Base-by-base conservation (phyloP, 1,284 basidiomycete species). In the Sporisorium graminicola region DNA sequence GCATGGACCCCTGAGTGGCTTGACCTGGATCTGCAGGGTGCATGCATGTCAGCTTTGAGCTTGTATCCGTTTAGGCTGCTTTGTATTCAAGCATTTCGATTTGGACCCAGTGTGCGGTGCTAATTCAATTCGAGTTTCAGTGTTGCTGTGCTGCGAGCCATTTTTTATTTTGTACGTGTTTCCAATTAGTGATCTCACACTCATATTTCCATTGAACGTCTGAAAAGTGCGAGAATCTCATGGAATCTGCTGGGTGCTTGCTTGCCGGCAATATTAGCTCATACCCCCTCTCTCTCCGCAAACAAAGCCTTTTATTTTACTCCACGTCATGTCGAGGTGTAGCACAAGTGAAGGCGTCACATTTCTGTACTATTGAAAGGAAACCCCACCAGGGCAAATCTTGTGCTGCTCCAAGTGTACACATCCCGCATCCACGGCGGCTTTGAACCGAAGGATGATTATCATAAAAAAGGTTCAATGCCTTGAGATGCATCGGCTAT, bases 201-300 rank as follows among this genome's bases (percentile, higher is more conserved):
- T 52, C 14, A 0, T 26, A 24, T 53, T n/a, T n/a, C n/a, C 22
- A 18, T 18, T 42, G 7, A 1, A 9, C 12, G n/a, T 5, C 7
- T 13, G 22, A 46, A 60, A 12, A 40, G 18, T 71, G 68, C 62
- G 54, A 71, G 68, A 71, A 71, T 47, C 35, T 62, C 56, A 59
- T 71, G 58, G 68, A 71, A 71, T 20, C 7, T n/a, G 26, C 13
- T 12, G 24, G 27, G n/a, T n/a, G n/a, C n/a, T n/a, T n/a, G n/a
- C n/a, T 47, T 47, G 24, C 26, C 26, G 14, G 26, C 14, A 24
- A n/a, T 5, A 40, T 47, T 27, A 47, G 26, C 26, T 47, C 26
- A 47, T 47, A 29, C n/a, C n/a, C n/a, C n/a, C n/a, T n/a, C n/a
- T n/a, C n/a, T 5, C 44, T 26, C 44, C 24, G 44, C 44, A 46